A percentile compares a stretch with the other conserved stretches of the same genome.
Conservation (phyloP, 2,329 filamentous ascomycete species). For the Fusarium domesticum region DNA sequence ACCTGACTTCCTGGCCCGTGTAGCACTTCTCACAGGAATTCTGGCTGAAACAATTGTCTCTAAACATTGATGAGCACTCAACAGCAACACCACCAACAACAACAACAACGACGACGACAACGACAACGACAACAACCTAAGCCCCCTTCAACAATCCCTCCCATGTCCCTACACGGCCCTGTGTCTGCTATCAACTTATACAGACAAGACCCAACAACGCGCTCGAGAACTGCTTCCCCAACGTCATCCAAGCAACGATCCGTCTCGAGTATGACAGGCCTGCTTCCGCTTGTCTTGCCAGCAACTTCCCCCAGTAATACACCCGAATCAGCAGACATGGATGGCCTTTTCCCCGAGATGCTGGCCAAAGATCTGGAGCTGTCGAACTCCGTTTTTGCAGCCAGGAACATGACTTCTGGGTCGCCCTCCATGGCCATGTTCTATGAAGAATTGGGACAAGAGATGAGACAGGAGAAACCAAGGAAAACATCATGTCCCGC, state of each 20-base stretch:
- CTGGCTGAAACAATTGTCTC: background rate
- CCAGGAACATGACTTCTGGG: slow-evolving; percentile 53
- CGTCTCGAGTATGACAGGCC: slow-evolving; percentile 39
- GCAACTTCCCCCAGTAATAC: slow-evolving; percentile 23
- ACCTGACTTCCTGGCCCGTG: background rate
- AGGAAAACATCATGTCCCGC: slow-evolving; percentile 15
- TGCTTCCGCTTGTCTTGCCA: slow-evolving; percentile 38
- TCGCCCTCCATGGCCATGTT: slow-evolving; percentile 40
- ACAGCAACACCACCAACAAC: too few relatives aligned
- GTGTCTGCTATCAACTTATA: slow-evolving; percentile 26
- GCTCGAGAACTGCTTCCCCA: slow-evolving; percentile 15
- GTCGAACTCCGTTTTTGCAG: slow-evolving; percentile 46
- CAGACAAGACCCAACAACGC: slow-evolving; percentile 20
- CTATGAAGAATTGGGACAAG: slow-evolving; percentile 20
- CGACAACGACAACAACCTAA: too few relatives aligned
- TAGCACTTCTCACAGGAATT: background rate
- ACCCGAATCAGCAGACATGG: slow-evolving; percentile 29
- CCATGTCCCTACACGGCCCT: slow-evolving; percentile 15
- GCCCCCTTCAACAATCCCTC: slow-evolving; percentile 4
- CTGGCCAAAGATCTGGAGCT: slow-evolving; percentile 53
- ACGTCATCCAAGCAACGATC: slow-evolving; percentile 31
- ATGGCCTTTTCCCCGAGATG: slow-evolving; percentile 52
- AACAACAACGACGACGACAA: too few relatives aligned
- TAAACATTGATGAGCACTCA: too few relatives aligned
- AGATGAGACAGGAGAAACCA: slow-evolving; percentile 9